Evolutionary conservation across 306 rosid species (phyloP).

Genomic region (Rosa lucieae): DNA sequence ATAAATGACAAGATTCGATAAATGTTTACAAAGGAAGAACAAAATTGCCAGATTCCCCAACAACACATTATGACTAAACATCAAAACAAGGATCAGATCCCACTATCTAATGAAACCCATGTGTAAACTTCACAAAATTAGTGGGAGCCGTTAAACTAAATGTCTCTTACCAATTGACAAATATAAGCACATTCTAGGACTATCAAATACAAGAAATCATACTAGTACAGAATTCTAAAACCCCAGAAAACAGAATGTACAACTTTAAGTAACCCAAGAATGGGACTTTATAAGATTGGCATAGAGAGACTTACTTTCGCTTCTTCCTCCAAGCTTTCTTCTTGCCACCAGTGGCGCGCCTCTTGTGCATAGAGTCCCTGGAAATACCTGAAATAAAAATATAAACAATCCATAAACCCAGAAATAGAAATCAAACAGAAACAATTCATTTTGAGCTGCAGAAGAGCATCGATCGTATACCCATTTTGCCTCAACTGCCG

Average conservation of each 20-base stretch:
- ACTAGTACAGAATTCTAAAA: background rate
- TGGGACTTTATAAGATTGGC: background rate
- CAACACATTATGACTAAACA: background rate
- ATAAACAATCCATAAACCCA: background rate
- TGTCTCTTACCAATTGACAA: background rate
- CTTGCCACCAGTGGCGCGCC: slow-evolving; percentile 55
- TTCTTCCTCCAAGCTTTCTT: slow-evolving; percentile 56
- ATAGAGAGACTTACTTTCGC: slow-evolving; percentile 32
- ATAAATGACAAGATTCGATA: background rate
- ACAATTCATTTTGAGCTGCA: background rate
- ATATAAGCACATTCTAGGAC: background rate
- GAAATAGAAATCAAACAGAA: background rate
- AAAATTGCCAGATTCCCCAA: background rate
- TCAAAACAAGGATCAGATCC: background rate
- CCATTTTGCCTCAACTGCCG: background rate
- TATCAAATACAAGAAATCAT: background rate
- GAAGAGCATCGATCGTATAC: background rate
- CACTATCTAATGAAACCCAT: background rate
- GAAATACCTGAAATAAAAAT: slow-evolving; percentile 33
- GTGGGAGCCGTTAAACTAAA: too few species aligned
- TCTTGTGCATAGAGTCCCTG: slow-evolving; percentile 51
- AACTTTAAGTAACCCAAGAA: background rate
- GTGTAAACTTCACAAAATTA: too few species aligned
- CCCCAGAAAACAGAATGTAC: background rate
- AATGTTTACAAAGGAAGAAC: background rate